Conservation (phyloP, 768 basidiomycete species). For the Mycena pura region DNA sequence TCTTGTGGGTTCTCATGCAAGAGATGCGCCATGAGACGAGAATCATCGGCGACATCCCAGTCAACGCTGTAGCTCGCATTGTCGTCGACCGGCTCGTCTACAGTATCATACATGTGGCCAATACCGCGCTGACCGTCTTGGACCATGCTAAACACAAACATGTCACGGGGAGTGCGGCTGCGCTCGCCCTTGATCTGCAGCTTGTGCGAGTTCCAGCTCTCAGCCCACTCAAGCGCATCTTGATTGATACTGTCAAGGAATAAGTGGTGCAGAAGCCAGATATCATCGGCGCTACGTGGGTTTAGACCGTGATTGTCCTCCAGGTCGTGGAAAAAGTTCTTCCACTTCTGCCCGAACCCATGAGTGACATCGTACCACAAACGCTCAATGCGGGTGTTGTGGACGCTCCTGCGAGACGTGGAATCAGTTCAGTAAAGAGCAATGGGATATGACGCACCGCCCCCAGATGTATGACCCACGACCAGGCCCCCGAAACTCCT, state of each 20-base stretch:
- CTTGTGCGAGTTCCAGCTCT: constrained; percentile 37
- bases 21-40: constrained; percentile 15
- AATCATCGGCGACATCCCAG: constrained; percentile 20
- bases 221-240: constrained; percentile 35
- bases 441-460: background rate
- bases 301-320: constrained; percentile 35
- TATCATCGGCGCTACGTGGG: constrained; percentile 23
- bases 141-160: constrained; percentile 29
- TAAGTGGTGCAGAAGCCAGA: constrained; percentile 40
- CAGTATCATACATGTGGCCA: background rate
- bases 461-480: constrained; percentile 16
- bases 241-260: constrained; percentile 33
- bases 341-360: constrained; percentile 38
- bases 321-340: constrained; percentile 36
- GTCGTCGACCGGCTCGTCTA: constrained; percentile 4
- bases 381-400: constrained; percentile 29
- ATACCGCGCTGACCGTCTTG: constrained; percentile 25
- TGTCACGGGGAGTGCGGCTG: constrained; percentile 18
- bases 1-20: constrained; percentile 20
- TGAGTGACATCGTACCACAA: constrained; percentile 40
- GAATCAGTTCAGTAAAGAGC: background rate
- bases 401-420: constrained; percentile 14
- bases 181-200: constrained; percentile 18
- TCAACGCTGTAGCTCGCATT: constrained; percentile 20
- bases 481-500: background rate